These are phyloP conservation scores for Saturnispora quitensis DNA, from an alignment of 805 yeast genomes.

Conservation along the genomic window DNA sequence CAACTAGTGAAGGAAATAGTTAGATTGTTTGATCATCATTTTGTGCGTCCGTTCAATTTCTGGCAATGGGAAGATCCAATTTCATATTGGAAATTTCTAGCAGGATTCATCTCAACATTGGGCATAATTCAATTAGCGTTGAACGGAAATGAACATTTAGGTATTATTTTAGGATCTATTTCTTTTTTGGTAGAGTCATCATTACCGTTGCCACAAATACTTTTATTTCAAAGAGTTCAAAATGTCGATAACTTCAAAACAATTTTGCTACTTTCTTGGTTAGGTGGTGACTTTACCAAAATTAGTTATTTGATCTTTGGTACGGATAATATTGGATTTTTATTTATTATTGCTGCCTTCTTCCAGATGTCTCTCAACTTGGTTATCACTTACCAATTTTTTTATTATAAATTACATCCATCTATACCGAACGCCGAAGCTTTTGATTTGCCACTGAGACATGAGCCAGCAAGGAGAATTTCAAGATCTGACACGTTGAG, in stretches of 20 bases:
- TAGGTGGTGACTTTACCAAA: slow-evolving; percentile 80
- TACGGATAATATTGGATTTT: slow-evolving; percentile 53
- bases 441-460: slow-evolving; percentile 6
- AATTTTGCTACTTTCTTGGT: slow-evolving; percentile 72
- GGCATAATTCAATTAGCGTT: slow-evolving; percentile 18
- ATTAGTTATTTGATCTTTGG: slow-evolving; percentile 69
- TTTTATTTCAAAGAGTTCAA: slow-evolving; percentile 55
- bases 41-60: slow-evolving; percentile 52
- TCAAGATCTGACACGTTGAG: not conserved
- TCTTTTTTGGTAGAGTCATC: slow-evolving; percentile 59
- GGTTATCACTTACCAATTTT: slow-evolving; percentile 62
- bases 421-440: not conserved
- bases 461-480: not conserved
- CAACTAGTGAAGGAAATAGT: slow-evolving; percentile 32
- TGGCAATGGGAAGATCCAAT: slow-evolving; percentile 67
- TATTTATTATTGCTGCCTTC: slow-evolving; percentile 61
- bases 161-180: slow-evolving; percentile 25
- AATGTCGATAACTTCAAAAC: slow-evolving; percentile 73
- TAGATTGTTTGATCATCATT: slow-evolving; percentile 62
- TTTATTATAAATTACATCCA: slow-evolving; percentile 41
- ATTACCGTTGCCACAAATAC: slow-evolving; percentile 69
- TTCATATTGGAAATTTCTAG: slow-evolving; percentile 36
- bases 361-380: slow-evolving; percentile 73
- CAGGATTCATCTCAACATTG: slow-evolving; percentile 28
- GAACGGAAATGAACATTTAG: slow-evolving; percentile 21